Conservation (phyloP, 2,329 filamentous ascomycete species). For the Fusarium drepaniforme region DNA sequence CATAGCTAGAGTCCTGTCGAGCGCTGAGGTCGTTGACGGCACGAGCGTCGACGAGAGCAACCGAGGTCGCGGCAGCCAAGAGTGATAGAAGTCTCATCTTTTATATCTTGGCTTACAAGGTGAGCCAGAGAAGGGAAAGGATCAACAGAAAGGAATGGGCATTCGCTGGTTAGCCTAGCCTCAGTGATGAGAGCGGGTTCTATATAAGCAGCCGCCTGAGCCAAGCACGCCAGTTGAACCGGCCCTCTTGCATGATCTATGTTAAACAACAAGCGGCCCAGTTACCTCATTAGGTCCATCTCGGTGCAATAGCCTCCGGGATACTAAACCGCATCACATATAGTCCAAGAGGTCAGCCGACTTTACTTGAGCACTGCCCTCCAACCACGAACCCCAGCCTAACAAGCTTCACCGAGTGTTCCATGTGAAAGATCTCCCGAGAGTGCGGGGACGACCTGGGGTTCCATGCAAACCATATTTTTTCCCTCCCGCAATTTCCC, state of each 20-base stretch:
- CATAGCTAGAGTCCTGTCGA: constrained; percentile 18
- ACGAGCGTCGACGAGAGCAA: constrained; percentile 11
- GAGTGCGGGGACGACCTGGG: constrained; percentile 8
- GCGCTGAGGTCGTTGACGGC: constrained; percentile 10
- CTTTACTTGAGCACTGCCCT: not conserved
- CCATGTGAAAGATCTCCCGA: constrained; percentile 6
- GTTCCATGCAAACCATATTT: constrained; percentile 16
- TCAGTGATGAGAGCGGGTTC: not conserved
- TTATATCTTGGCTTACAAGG: not conserved
- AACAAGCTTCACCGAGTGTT: not conserved
- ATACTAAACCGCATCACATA: not conserved
- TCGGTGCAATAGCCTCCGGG: constrained; percentile 4
- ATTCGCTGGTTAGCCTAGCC: not conserved
- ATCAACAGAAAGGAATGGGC: not conserved
- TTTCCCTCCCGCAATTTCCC: constrained; percentile 1
- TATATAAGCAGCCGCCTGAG: not conserved
- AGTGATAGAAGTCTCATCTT: constrained; percentile 16
- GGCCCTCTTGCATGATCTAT: not conserved
- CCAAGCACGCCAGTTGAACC: not conserved
- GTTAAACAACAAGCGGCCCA: not conserved
- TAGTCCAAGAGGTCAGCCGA: constrained; percentile 2
- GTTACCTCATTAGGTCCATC: constrained; percentile 2
- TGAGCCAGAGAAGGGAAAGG: not conserved
- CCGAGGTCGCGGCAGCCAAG: constrained; percentile 12
- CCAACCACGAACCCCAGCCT: no score